Conservation (phyloP, 2,329 filamentous ascomycete species). For the Colletotrichum tabaci region DNA sequence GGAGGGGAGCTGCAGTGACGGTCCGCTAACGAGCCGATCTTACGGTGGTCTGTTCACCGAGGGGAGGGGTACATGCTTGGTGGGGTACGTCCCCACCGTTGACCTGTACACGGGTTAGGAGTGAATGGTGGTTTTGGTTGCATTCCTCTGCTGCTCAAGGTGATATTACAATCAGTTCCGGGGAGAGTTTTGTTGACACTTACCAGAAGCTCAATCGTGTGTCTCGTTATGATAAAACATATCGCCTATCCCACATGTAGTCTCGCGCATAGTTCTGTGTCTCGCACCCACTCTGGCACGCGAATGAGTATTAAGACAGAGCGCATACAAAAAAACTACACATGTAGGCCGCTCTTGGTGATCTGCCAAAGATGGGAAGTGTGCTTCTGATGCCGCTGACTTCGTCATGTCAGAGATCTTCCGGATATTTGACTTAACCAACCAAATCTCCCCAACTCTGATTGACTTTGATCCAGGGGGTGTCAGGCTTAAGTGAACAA, state of each 20-base stretch:
- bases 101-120: too few relatives aligned
- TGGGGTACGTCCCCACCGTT: not conserved
- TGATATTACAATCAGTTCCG: not conserved
- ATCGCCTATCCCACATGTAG: not conserved
- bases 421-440: not conserved
- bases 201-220: too few relatives aligned
- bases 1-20: constrained; percentile 42
- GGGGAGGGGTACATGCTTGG: constrained; percentile 33
- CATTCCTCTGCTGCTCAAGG: not conserved
- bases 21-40: constrained; percentile 35
- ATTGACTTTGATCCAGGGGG: not conserved
- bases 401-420: not conserved
- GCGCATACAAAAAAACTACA: not conserved
- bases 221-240: too few relatives aligned
- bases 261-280: not conserved
- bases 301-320: not conserved
- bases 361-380: not conserved
- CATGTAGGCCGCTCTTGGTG: not conserved
- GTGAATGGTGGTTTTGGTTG: not conserved
- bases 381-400: not conserved
- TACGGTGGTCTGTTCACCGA: constrained; percentile 41
- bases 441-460: too few relatives aligned
- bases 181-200: not conserved
- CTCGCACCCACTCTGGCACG: not conserved
- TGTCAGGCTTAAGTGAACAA: too few relatives aligned